These are phyloP conservation scores for Paramecium sonneborni DNA, from an alignment of 73 alveolate species.

Conservation along the genomic window DNA sequence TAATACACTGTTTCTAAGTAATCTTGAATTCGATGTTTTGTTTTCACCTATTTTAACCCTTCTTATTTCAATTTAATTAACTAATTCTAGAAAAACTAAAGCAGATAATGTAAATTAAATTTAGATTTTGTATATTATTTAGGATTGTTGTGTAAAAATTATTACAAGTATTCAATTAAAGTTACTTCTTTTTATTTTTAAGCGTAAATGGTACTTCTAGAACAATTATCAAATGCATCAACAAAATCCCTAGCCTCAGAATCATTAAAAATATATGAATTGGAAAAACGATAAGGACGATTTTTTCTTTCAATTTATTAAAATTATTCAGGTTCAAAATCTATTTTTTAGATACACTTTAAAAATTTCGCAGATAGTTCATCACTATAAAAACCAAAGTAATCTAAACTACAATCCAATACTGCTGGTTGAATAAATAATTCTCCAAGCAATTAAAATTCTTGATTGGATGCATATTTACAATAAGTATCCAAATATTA, in stretches of 20 bases:
- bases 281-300: not conserved
- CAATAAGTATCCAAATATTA: not conserved
- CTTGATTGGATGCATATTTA: not conserved
- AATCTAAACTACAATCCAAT: slow-evolving; percentile 4
- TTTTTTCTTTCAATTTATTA: not conserved
- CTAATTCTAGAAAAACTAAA: not conserved
- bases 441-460: not conserved
- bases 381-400: slow-evolving; percentile 38
- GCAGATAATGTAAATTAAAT: not conserved
- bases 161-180: not conserved
- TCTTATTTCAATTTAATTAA: not conserved
- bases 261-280: not conserved
- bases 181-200: not conserved
- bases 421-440: slow-evolving; percentile 1
- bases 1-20: not conserved
- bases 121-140: not conserved
- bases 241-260: not conserved
- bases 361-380: not conserved
- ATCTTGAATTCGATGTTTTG: not conserved
- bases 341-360: not conserved
- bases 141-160: not conserved
- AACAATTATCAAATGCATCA: not conserved
- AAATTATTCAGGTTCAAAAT: not conserved
- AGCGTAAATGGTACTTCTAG: not conserved
- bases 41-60: not conserved